Evolutionary conservation across 2,329 filamentous ascomycete genomes (phyloP).

Genomic region (Emericellopsis cladophorae): DNA sequence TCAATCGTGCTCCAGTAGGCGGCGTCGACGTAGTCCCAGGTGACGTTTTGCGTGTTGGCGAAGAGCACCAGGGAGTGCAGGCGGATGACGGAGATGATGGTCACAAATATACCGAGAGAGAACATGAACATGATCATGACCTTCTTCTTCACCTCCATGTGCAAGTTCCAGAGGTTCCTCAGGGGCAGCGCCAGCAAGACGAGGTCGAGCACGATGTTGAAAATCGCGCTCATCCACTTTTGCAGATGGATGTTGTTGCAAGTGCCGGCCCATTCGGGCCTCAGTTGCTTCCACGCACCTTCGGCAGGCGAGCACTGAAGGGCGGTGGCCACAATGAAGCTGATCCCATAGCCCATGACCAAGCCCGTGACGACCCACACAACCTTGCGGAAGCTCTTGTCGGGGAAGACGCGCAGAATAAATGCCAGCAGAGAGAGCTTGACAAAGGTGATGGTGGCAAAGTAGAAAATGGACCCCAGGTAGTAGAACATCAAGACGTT

Average conservation of each 20-base stretch:
- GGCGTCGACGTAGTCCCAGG: constrained; percentile 14
- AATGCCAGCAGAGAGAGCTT: constrained; percentile 41
- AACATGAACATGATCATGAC: constrained; percentile 37
- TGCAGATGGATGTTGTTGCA: constrained; percentile 37
- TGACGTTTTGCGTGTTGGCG: constrained; percentile 11
- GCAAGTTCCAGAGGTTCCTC: constrained; percentile 25
- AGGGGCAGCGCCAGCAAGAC: constrained; percentile 39
- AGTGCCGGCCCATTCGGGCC: constrained; percentile 27
- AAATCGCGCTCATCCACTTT: constrained; percentile 34
- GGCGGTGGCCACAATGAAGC: constrained; percentile 28
- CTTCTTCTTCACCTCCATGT: constrained; percentile 34
- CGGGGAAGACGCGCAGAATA: constrained; percentile 41
- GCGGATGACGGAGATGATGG: constrained; percentile 23
- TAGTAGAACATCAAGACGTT: constrained; percentile 33
- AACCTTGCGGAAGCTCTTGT: constrained; percentile 19
- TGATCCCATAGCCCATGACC: constrained; percentile 22
- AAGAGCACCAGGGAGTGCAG: constrained; percentile 16
- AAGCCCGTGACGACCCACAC: constrained; percentile 27
- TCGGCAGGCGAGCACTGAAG: constrained; percentile 39
- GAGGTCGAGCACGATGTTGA: constrained; percentile 38
- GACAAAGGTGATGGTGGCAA: constrained; percentile 28
- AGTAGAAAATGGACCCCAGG: constrained; percentile 30
- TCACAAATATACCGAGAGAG: constrained; percentile 30
- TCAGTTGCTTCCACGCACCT: constrained; percentile 41
- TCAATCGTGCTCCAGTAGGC: constrained; percentile 27